Base-by-base conservation (phyloP, 2,329 filamentous ascomycete genomes). In the Apiospora phragmitis region DNA sequence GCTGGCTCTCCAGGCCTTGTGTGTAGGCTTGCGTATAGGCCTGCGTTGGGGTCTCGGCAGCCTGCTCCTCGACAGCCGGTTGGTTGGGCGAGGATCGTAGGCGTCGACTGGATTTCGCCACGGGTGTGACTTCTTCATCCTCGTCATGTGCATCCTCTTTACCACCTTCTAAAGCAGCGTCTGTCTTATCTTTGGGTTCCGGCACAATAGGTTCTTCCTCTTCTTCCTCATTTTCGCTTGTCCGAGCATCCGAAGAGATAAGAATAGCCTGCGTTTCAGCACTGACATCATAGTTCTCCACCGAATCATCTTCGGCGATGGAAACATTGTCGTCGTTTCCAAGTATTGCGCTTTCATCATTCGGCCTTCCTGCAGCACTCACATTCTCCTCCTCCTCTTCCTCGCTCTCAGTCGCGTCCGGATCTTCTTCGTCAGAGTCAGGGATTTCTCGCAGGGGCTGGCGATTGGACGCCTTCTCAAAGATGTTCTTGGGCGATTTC, bases 1-100 rank as follows among this genome's bases (percentile, higher is more conserved):
- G 70, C 78, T 81, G 70, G 75, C 79, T 79, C 78, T 80, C 77
- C 18, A 76, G 38, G 24, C 73, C 76, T 68, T 80, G 79, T 8
- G 77, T 80, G 32, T 74, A 79, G 32, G 67, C 71, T 70, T 75
- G 73, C 11, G 71, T 70, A 16, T 71, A 67, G 14, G 70, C 73
- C 7, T 75, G 69, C 24, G 70, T 68, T 16, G 66, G 42, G 18
- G 71, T 55, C 41, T 45, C 24, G 65, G 65, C 21, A 32, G 73
- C 70, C n/a, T 71, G 69, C 32, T 72, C 71, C 47, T 71, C 45
- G 12, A 26, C 68, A 11, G 65, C 49, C 26, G 69, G 67, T 3
- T 67, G 69, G 32, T 38, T 38, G 38, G 72, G 73, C 38, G 72
- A 71, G n/a, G 72, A 67, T 41, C 68, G 55, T 55, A 69, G 32